These are phyloP conservation scores for Phaffia rhodozyma DNA, from an alignment of 1,284 basidiomycete species.

Conservation along the genomic window DNA sequence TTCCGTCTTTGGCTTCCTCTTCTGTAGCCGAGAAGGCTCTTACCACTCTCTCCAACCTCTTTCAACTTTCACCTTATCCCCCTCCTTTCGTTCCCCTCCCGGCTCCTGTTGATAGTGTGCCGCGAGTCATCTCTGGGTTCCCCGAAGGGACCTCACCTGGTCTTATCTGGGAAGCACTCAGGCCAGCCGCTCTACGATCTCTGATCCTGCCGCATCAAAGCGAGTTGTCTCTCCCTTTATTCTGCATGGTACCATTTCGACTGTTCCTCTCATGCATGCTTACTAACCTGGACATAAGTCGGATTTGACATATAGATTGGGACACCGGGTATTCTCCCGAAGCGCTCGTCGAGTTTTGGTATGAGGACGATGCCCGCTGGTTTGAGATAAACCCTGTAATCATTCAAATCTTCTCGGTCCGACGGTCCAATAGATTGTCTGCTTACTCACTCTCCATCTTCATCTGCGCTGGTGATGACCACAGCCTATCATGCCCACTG, in stretches of 20 bases:
- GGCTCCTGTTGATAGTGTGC: conserved; percentile 46
- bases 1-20: background rate
- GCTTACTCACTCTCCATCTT: background rate
- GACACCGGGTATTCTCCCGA: conserved; percentile 59
- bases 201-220: conserved; percentile 23
- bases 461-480: background rate
- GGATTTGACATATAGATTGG: conserved; percentile 28
- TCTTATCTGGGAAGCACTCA: conserved; percentile 55
- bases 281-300: conserved; percentile 15
- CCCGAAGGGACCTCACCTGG: conserved; percentile 43
- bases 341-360: conserved; percentile 74
- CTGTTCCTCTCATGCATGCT: too few species aligned
- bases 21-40: conserved; percentile 65
- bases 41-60: conserved; percentile 45
- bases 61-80: conserved; percentile 54
- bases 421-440: background rate
- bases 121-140: conserved; percentile 61
- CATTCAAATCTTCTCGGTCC: background rate
- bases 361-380: conserved; percentile 64
- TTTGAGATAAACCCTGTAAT: conserved; percentile 55
- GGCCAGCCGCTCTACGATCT: conserved; percentile 41
- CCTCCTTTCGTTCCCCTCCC: conserved; percentile 53
- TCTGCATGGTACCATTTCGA: conserved; percentile 34
- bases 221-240: background rate
- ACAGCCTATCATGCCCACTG: background rate